phyloP scores from a whole-genome alignment of 1,284 basidiomycete genomes.

The Moniliella sp. region DNA sequence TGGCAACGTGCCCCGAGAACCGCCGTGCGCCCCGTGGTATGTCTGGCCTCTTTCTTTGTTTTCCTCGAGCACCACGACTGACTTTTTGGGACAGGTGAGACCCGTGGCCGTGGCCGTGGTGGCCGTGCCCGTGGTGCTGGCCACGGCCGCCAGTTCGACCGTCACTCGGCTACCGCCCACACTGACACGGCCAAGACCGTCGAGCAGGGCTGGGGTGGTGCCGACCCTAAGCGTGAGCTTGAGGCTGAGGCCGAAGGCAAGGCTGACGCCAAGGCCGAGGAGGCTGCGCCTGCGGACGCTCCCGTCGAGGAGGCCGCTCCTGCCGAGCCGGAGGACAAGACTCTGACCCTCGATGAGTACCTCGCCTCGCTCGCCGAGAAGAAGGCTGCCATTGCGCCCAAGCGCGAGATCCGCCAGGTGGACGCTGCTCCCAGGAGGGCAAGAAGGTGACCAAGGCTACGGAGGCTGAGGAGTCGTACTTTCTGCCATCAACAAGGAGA shows the following conservation, averaged over 20 bases:
- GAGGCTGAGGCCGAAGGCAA: conserved; percentile 51
- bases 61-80: neutral
- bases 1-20: neutral
- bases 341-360: conserved; percentile 59
- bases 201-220: conserved; percentile 72
- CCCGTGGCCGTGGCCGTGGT: conserved; percentile 45
- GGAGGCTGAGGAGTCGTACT: conserved; percentile 20
- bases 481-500: conserved; percentile 2
- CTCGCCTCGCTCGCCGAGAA: conserved; percentile 46
- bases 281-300: conserved; percentile 35
- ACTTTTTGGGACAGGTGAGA: conserved; percentile 29
- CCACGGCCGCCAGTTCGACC: conserved; percentile 53
- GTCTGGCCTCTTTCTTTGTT: neutral
- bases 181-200: conserved; percentile 79
- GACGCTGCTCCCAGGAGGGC: conserved; percentile 18
- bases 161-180: conserved; percentile 54
- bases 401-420: conserved; percentile 9
- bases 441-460: conserved; percentile 15
- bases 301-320: conserved; percentile 24
- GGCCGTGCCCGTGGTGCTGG: conserved; percentile 35
- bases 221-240: conserved; percentile 55
- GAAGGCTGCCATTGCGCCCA: conserved; percentile 19
- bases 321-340: conserved; percentile 80
- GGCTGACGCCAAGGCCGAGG: conserved; percentile 25
- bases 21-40: conserved; percentile 1